Percentiles rank a stretch among this genome's conserved stretches.
Evolutionary conservation across 768 basidiomycete species (phyloP).

Genomic region (Peribolospora baueri): DNA sequence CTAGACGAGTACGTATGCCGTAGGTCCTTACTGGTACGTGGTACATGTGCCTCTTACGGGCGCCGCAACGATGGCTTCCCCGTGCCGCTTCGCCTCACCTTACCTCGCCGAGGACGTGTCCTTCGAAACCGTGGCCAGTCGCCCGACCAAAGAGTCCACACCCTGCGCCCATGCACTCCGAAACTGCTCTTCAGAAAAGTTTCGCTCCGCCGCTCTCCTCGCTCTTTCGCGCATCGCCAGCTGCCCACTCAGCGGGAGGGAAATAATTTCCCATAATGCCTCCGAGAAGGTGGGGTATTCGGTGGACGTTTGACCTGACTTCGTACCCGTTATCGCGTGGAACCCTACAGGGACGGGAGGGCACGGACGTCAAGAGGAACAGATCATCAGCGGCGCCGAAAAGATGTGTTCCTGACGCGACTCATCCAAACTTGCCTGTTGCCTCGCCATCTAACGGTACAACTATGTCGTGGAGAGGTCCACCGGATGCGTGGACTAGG

Average conservation of each 20-base stretch:
- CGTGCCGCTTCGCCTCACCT: no score
- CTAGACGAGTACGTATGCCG: no score
- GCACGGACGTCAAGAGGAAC: no score
- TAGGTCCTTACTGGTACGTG: no score
- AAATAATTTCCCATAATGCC: not conserved
- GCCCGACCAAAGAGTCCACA: no score
- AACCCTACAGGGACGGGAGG: not conserved
- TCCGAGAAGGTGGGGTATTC: conserved; percentile 1
- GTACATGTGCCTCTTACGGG: no score
- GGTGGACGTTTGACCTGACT: conserved; percentile 1
- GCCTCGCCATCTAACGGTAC: conserved; percentile 42
- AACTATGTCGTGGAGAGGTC: conserved; percentile 74
- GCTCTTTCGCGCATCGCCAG: not conserved
- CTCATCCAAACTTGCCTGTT: conserved; percentile 24
- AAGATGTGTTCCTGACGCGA: not conserved
- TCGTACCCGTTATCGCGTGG: not conserved
- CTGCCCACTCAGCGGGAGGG: not conserved
- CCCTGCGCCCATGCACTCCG: no score
- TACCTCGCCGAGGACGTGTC: no score
- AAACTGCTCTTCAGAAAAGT: no score
- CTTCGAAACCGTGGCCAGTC: no score
- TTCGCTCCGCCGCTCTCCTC: not conserved
- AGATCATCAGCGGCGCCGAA: not conserved
- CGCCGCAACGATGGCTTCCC: no score
- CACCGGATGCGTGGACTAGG: conserved; percentile 75